Evolutionary conservation across 148 eudicot genomes (phyloP).

Genomic region (Talinum fruticosum): DNA sequence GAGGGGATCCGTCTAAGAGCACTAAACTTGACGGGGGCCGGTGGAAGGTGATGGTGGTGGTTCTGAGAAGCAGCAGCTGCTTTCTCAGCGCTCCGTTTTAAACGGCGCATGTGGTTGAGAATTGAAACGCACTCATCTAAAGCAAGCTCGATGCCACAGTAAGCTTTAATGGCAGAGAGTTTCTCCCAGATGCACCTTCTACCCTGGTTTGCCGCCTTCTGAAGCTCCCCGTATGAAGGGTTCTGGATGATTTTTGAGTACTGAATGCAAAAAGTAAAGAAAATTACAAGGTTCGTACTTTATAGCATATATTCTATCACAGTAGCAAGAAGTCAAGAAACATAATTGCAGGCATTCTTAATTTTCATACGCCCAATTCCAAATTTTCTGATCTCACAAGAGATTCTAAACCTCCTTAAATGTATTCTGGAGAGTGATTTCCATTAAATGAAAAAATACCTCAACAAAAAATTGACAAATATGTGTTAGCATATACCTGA

Average conservation of each 20-base stretch:
- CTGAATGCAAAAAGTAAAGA: conserved; percentile 33
- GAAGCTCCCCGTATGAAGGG: conserved; percentile 78
- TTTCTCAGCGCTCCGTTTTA: conserved; percentile 41
- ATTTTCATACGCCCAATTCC: background rate
- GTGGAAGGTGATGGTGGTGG: conserved; percentile 4
- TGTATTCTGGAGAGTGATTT: background rate
- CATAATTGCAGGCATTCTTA: no score
- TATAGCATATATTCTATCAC: no score
- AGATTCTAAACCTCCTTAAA: background rate
- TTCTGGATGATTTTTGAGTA: conserved; percentile 84
- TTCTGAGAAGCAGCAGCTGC: conserved; percentile 39
- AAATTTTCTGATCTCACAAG: background rate
- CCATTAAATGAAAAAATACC: background rate
- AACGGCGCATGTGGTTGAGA: conserved; percentile 96
- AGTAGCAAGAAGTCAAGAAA: no score
- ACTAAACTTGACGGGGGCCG: conserved; percentile 46
- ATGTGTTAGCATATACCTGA: conserved; percentile 47
- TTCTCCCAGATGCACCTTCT: conserved; percentile 98
- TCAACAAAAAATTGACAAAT: background rate
- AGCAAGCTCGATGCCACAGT: conserved; percentile 90
- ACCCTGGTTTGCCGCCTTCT: conserved; percentile 94
- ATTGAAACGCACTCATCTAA: conserved; percentile 78
- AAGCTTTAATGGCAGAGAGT: conserved; percentile 93
- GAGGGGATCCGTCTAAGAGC: conserved; percentile 89
- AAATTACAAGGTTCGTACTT: no score